Evolutionary conservation across 768 basidiomycete species (phyloP).

Genomic region (Chlorophyllum brunneum): DNA sequence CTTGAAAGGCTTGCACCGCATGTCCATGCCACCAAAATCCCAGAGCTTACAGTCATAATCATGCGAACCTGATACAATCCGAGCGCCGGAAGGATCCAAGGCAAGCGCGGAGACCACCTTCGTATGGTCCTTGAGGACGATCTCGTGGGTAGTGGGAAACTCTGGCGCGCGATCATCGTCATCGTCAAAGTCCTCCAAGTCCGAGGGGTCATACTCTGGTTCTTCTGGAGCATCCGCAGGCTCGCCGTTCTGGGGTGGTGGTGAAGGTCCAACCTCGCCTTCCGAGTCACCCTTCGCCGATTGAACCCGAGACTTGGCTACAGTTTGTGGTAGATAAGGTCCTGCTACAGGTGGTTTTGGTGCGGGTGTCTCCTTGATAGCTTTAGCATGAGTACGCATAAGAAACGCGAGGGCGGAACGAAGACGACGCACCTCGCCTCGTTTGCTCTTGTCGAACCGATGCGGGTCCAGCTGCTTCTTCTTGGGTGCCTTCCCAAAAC

Average conservation of each 20-base stretch:
- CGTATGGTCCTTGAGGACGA: slow-evolving; percentile 88
- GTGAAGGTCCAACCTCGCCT: slow-evolving; percentile 23
- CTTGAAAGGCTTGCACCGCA: slow-evolving; percentile 88
- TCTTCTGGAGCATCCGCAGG: slow-evolving; percentile 29
- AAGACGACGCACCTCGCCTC: slow-evolving; percentile 35
- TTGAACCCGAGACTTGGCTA: background rate
- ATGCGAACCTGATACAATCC: slow-evolving; percentile 87
- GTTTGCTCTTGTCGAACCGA: slow-evolving; percentile 76
- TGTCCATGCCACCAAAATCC: slow-evolving; percentile 99
- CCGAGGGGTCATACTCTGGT: slow-evolving; percentile 59
- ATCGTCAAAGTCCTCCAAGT: slow-evolving; percentile 44
- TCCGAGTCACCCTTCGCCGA: slow-evolving; percentile 17
- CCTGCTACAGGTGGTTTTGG: slow-evolving; percentile 18
- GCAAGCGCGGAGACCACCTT: slow-evolving; percentile 94
- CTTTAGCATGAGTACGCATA: slow-evolving; percentile 3
- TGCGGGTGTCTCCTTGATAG: slow-evolving; percentile 12
- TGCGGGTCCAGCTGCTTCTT: slow-evolving; percentile 68
- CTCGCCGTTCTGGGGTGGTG: slow-evolving; percentile 18
- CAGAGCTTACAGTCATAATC: slow-evolving; percentile 98
- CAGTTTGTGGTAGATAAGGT: background rate
- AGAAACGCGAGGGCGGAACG: slow-evolving; percentile 6
- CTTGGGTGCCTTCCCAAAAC: slow-evolving; percentile 73
- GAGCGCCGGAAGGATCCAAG: slow-evolving; percentile 91
- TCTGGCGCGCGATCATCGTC: slow-evolving; percentile 39
- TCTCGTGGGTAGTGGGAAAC: slow-evolving; percentile 92